A percentile compares a stretch with the other conserved stretches of the same genome.
Conservation (phyloP, 1,139 yeast genomes). For the Suhomyces guaymorum region DNA sequence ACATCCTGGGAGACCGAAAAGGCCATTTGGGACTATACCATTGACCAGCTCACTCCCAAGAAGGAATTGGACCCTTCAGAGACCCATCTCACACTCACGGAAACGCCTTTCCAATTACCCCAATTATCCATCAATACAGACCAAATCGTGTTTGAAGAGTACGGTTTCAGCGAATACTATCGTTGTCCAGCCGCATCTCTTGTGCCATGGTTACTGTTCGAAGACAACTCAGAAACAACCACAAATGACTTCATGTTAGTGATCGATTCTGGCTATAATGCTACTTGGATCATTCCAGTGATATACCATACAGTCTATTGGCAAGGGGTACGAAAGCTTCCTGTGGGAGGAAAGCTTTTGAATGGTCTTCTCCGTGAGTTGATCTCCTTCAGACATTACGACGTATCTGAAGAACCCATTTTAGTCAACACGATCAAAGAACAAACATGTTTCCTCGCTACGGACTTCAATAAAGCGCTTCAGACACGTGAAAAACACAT, state of each 20-base stretch:
- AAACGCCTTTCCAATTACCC: constrained; percentile 81
- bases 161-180: constrained; percentile 69
- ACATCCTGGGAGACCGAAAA: constrained; percentile 91
- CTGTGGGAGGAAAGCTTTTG: constrained; percentile 82
- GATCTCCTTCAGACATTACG: constrained; percentile 88
- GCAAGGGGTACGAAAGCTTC: constrained; percentile 73
- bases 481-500: constrained; percentile 28
- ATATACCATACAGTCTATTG: constrained; percentile 77
- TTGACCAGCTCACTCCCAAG: constrained; percentile 35
- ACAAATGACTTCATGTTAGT: constrained; percentile 70
- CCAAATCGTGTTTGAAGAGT: constrained; percentile 93
- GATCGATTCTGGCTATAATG: constrained; percentile 83
- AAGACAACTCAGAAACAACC: constrained; percentile 13
- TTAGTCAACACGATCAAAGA: constrained; percentile 87
- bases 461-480: constrained; percentile 62
- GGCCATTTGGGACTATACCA: constrained; percentile 87
- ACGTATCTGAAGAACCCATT: constrained; percentile 87
- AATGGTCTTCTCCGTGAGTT: constrained; percentile 83
- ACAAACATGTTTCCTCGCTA: constrained; percentile 70
- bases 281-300: constrained; percentile 87
- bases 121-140: constrained; percentile 83
- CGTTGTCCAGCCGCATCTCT: constrained; percentile 64
- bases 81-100: constrained; percentile 62
- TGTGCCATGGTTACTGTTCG: constrained; percentile 62
- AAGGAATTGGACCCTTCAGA: constrained; percentile 45